Conservation (phyloP, 352 stramenopile genomes). For the Plasmopara muralis region DNA sequence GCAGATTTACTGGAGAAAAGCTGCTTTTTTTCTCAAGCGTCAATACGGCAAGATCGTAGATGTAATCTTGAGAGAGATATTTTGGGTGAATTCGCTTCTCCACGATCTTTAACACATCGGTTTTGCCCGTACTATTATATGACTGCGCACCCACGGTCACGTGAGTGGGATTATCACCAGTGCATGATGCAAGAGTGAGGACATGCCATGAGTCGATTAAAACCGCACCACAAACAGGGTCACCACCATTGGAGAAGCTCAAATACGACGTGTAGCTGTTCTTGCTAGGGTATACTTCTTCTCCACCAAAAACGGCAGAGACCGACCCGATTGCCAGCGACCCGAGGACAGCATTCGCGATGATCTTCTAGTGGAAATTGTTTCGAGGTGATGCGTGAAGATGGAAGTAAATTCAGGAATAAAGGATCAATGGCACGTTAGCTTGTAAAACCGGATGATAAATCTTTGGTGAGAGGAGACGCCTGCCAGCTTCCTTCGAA, state of each 20-base stretch:
- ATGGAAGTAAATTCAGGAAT: not conserved
- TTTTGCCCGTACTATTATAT: not conserved
- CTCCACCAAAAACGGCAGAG: slow-evolving; percentile 26
- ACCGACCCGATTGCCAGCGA: slow-evolving; percentile 2
- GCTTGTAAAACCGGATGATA: too few relatives aligned
- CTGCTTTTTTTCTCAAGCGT: not conserved
- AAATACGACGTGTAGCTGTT: not conserved
- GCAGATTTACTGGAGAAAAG: not conserved
- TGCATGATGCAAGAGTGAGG: not conserved
- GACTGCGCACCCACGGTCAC: not conserved
- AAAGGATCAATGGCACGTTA: not conserved
- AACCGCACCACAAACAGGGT: not conserved
- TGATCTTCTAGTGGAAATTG: not conserved
- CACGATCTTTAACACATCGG: not conserved
- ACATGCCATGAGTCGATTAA: not conserved
- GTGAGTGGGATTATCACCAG: not conserved
- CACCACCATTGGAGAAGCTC: not conserved
- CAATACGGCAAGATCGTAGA: not conserved
- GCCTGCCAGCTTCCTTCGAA: too few relatives aligned
- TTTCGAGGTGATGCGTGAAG: not conserved
- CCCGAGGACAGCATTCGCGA: slow-evolving; percentile 3
- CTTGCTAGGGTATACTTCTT: slow-evolving; percentile 9
- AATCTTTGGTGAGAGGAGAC: too few relatives aligned
- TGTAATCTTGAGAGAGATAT: not conserved
- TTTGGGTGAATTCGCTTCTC: not conserved